phyloP scores from a whole-genome alignment of 345 rosid species.

The Aquilaria sinensis region DNA sequence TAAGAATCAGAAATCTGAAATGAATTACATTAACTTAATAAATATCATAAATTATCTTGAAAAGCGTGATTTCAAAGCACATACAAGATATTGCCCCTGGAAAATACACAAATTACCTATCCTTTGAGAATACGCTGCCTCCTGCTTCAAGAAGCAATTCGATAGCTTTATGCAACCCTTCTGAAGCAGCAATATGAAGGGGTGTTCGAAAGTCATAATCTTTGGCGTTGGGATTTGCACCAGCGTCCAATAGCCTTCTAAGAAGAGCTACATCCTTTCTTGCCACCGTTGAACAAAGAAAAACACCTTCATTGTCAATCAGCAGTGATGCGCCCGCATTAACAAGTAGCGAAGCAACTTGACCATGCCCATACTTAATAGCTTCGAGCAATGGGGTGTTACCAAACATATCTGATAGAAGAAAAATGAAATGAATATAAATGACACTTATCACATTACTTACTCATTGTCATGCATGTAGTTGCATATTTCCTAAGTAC shows the following conservation, averaged over 20 bases:
- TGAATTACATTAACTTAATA: too few relatives aligned
- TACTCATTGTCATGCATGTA: not conserved
- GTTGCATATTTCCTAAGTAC: not conserved
- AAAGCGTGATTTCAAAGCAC: too few relatives aligned
- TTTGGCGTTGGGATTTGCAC: conserved; percentile 64
- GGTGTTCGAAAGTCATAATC: conserved; percentile 73
- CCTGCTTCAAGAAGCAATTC: conserved; percentile 54
- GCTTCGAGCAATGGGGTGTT: conserved; percentile 81
- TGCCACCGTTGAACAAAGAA: conserved; percentile 55
- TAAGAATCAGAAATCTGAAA: too few relatives aligned
- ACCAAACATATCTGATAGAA: conserved; percentile 50
- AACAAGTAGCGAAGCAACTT: conserved; percentile 47
- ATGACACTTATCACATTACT: too few relatives aligned
- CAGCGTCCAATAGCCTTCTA: conserved; percentile 46
- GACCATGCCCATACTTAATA: conserved; percentile 59
- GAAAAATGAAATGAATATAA: not conserved
- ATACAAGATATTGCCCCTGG: too few relatives aligned
- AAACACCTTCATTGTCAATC: conserved; percentile 57
- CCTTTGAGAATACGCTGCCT: conserved; percentile 64
- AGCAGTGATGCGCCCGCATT: conserved; percentile 51
- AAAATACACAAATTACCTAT: conserved; percentile 34
- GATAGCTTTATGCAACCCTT: conserved; percentile 43
- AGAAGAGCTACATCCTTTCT: conserved; percentile 50
- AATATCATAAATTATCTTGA: not conserved
- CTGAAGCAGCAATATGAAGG: conserved; percentile 79